A percentile compares a stretch with the other conserved stretches of the same genome.
These are phyloP conservation scores for Phytopythium cucurbitacearum DNA, from an alignment of 352 stramenopile genomes.

Conservation along the genomic window DNA sequence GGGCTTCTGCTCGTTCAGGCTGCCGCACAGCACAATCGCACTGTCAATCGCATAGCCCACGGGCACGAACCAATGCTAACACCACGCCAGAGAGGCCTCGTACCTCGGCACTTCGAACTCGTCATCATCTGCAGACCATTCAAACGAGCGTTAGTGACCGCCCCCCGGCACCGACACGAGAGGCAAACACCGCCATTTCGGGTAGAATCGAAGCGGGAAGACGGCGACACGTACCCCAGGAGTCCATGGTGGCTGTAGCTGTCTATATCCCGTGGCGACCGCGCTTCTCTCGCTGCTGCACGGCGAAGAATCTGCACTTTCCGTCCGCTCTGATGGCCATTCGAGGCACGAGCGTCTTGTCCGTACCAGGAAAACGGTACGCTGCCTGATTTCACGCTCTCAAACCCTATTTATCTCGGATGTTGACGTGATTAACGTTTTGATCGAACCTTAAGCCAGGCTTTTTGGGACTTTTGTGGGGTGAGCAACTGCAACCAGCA, in stretches of 20 bases:
- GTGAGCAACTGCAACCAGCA: neutral
- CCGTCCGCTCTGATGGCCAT: neutral
- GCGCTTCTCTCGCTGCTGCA: too few species aligned
- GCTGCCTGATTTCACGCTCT: neutral
- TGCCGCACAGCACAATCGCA: slow-evolving; percentile 4
- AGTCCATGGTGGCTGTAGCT: slow-evolving; percentile 52
- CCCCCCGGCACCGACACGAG: neutral
- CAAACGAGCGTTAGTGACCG: too few species aligned
- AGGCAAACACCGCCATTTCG: slow-evolving; percentile 3
- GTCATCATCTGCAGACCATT: slow-evolving; percentile 52
- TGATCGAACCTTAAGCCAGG: too few species aligned
- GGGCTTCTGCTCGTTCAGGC: slow-evolving; percentile 33
- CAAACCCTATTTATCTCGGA: too few species aligned
- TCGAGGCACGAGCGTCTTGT: neutral
- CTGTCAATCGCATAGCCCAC: neutral
- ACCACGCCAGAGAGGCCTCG: slow-evolving; percentile 1
- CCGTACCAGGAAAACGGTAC: neutral
- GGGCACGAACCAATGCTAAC: neutral
- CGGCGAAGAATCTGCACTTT: too few species aligned
- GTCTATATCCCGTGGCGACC: too few species aligned
- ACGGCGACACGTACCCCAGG: slow-evolving; percentile 48
- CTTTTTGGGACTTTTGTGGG: too few species aligned
- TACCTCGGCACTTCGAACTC: slow-evolving; percentile 77
- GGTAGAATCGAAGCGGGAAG: neutral
- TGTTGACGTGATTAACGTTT: too few species aligned